A percentile compares a stretch with the other conserved stretches of the same genome.
Conservation (phyloP, 106 monocot species). For the Gastrodia elata region DNA sequence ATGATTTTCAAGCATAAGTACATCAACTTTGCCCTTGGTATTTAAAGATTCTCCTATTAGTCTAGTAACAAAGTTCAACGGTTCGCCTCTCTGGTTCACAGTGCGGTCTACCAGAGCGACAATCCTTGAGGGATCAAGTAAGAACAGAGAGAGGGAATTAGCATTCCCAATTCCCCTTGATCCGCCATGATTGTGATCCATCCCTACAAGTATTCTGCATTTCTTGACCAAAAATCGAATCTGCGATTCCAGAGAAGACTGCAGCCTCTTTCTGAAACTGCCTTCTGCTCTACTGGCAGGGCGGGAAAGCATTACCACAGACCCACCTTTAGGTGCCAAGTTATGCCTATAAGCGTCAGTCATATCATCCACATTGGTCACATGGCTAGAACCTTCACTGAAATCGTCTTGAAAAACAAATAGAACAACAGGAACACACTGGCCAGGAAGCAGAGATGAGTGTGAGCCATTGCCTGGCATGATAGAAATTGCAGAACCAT, state of each 20-base stretch:
- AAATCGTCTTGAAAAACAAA: conserved; percentile 71
- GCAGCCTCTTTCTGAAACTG: conserved; percentile 57
- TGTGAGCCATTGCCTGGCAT: conserved; percentile 46
- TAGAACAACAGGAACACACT: conserved; percentile 64
- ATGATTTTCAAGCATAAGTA: conserved; percentile 35
- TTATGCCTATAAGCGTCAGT: conserved; percentile 22
- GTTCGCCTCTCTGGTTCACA: conserved; percentile 33
- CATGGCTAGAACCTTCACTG: conserved; percentile 24
- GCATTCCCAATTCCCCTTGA: conserved; percentile 37
- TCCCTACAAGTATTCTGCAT: conserved; percentile 46
- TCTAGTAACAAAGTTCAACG: conserved; percentile 53
- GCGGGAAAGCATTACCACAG: conserved; percentile 56
- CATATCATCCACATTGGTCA: conserved; percentile 26
- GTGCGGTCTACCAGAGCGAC: conserved; percentile 56
- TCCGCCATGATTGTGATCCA: conserved; percentile 36
- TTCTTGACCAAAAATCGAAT: conserved; percentile 85
- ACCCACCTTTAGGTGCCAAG: conserved; percentile 32
- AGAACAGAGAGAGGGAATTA: conserved; percentile 60
- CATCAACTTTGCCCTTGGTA: conserved; percentile 30
- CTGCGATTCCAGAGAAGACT: conserved; percentile 66
- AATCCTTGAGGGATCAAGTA: conserved; percentile 73
- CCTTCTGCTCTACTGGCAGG: conserved; percentile 48
- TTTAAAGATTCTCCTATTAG: conserved; percentile 40
- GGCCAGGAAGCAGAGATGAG: conserved; percentile 42
- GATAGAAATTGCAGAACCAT: conserved; percentile 40